Conservation (phyloP, 2,329 filamentous ascomycete species). For the Colletotrichum sp. region DNA sequence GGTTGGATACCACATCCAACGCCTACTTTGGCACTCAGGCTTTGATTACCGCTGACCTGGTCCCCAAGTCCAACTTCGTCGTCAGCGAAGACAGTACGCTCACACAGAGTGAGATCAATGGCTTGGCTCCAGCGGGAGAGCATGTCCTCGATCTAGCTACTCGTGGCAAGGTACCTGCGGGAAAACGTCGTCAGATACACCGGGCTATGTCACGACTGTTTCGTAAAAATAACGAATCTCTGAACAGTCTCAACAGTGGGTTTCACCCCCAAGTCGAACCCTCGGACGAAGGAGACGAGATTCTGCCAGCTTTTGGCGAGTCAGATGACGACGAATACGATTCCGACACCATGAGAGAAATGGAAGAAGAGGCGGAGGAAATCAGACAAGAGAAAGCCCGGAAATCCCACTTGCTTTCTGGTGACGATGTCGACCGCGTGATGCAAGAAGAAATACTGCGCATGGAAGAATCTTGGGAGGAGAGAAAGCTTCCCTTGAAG, state of each 20-base stretch:
- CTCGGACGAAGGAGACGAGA: conserved; percentile 41
- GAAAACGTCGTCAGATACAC: conserved; percentile 48
- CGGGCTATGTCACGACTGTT: conserved; percentile 45
- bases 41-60: conserved; percentile 23
- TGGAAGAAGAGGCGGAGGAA: conserved; percentile 58
- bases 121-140: background rate
- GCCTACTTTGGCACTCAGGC: conserved; percentile 41
- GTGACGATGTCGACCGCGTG: conserved; percentile 52
- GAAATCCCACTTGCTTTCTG: conserved; percentile 36
- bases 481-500: conserved; percentile 59
- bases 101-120: background rate
- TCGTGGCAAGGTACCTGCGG: conserved; percentile 36
- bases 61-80: conserved; percentile 1
- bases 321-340: conserved; percentile 55
- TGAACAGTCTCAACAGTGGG: conserved; percentile 3
- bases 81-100: background rate
- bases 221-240: conserved; percentile 20
- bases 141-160: background rate
- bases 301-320: conserved; percentile 30
- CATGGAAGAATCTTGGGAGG: conserved; percentile 61
- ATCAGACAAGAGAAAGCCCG: conserved; percentile 18
- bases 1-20: conserved; percentile 24
- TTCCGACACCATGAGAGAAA: conserved; percentile 64
- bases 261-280: conserved; percentile 58
- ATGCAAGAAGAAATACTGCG: conserved; percentile 59